Percentiles rank a stretch among this genome's conserved stretches.
phyloP scores from a whole-genome alignment of 805 yeast species.

The Wickerhamiella australiensis region DNA sequence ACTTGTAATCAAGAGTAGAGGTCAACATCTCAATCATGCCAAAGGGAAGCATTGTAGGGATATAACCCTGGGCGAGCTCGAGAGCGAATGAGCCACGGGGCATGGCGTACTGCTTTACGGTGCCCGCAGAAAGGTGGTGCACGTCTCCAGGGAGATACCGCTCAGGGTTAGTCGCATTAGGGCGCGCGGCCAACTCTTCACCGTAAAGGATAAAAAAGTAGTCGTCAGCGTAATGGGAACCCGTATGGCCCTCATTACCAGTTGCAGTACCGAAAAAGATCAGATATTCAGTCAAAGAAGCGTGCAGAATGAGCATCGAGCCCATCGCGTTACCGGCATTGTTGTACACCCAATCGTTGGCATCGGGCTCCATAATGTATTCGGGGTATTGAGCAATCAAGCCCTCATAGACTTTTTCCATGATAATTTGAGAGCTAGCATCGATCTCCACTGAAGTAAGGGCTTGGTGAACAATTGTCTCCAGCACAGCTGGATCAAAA shows the following conservation, averaged over 20 bases:
- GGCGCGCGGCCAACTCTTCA: slow-evolving; percentile 57
- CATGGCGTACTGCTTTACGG: slow-evolving; percentile 76
- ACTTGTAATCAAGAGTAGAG: slow-evolving; percentile 66
- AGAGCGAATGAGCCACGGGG: slow-evolving; percentile 72
- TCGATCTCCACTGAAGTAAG: slow-evolving; percentile 40
- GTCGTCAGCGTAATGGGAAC: slow-evolving; percentile 94
- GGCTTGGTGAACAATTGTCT: slow-evolving; percentile 46
- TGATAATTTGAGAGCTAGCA: slow-evolving; percentile 15
- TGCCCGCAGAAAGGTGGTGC: slow-evolving; percentile 66
- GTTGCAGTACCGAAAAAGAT: slow-evolving; percentile 87
- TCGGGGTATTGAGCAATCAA: slow-evolving; percentile 60
- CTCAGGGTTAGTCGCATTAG: slow-evolving; percentile 52
- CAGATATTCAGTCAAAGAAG: slow-evolving; percentile 83
- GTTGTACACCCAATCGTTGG: slow-evolving; percentile 88
- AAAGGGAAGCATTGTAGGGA: slow-evolving; percentile 94
- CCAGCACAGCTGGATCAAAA: slow-evolving; percentile 56
- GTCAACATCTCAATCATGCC: slow-evolving; percentile 73
- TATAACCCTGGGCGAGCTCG: slow-evolving; percentile 97
- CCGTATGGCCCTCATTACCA: slow-evolving; percentile 94
- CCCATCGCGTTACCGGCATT: slow-evolving; percentile 98
- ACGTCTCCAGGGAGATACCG: slow-evolving; percentile 75
- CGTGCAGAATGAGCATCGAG: slow-evolving; percentile 87
- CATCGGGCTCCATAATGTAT: slow-evolving; percentile 49
- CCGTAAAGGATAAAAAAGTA: slow-evolving; percentile 86
- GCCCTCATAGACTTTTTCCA: slow-evolving; percentile 33